Base-by-base conservation (phyloP, 2,329 filamentous ascomycete species). In the Fusarium falciforme region DNA sequence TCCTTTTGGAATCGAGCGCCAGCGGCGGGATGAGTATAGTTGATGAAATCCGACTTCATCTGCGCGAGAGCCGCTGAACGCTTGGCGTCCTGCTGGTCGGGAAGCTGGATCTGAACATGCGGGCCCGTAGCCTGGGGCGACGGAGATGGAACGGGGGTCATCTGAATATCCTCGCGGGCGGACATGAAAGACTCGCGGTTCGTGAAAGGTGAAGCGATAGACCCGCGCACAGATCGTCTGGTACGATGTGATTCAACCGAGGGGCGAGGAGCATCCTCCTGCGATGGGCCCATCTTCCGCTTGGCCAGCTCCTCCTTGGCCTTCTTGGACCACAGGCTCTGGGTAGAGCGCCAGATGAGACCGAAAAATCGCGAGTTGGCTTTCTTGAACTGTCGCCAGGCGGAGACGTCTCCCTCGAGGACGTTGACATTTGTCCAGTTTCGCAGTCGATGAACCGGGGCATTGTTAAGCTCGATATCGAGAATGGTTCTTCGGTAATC, bases 341-440 rank as follows among this genome's bases (percentile, higher is more conserved):
- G 77, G 9, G 86, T 84, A 3, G 80, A 70, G 65, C 83, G 87
- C 83, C 86, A 89, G 7, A 93, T 81, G 14, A 89, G 84, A 35
- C 85, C 87, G 36, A 90, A 86, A 65, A 87, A 83, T 72, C 88
- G 88, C 0, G 94, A 93, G 60, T 88, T 94, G 6, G 93, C 93
- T 86, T 99, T 99, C 84, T 99, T 99, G 84, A 96, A 89, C 76
- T 87, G 91, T 78, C 96, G 92, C 96, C 96, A 99, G 31, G 89
- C 44, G 1, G 94, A 95, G 47, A 99, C 89, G 71, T 94, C 92
- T 78, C 98, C 96, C 76, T 95, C 93, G 42, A 93, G 91, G 16
- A 95, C 94, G 77, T 99, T 99, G 77, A 98, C 95, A 77, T 99
- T 99, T 76, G 93, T 89, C 92, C 94, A 98, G 72, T 95, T 92